Base-by-base conservation (phyloP, 169 alveolate genomes). In the Theileria parva region DNA sequence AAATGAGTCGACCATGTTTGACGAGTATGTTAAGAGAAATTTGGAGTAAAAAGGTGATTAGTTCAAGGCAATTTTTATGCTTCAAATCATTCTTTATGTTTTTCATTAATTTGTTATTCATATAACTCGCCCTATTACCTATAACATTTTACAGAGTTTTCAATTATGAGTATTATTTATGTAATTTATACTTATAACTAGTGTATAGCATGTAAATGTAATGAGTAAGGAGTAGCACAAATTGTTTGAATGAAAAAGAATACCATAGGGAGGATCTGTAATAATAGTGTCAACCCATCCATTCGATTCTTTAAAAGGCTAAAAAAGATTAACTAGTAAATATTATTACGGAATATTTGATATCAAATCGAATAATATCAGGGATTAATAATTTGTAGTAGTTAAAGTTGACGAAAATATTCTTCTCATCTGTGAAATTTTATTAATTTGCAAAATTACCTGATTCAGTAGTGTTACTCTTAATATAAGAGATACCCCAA, bases 251-350 rank as follows among this genome's bases (percentile, higher is more conserved):
- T n/a, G n/a, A n/a, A n/a, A n/a, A n/a, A n/a, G 8, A 25, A 53
- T 74, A 93, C 99, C 99, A 91, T 97, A 97, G 21, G 99, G 99
- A 23, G 99, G 99, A 79, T 97, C 99, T 57, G 99, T 94, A 28
- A 97, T 92, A 30, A 97, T 95, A 6, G 98, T 96, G 93, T 97
- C 99, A 65, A 97, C 95, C 92, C 95, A 94, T 37, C 88, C 87
- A 51, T 59, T 60, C 2, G 74, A 65, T 3, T 65, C 3, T 23
- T 48, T 48, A 17, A 34, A 65, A 2, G 74, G 74, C 74, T 65
- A 15, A 65, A 65, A 48, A 13, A 25, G 13, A 39, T 65, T 6
- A 57, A 65, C 61, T 32, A 65, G 63, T 32, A 21, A 28, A 13
- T 70, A 25, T 53, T 9, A 23, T 19, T 70, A 78, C 88, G 64